Base-by-base conservation (phyloP, 176 grass and related monocot species). In the Cymbopogon citratus region DNA sequence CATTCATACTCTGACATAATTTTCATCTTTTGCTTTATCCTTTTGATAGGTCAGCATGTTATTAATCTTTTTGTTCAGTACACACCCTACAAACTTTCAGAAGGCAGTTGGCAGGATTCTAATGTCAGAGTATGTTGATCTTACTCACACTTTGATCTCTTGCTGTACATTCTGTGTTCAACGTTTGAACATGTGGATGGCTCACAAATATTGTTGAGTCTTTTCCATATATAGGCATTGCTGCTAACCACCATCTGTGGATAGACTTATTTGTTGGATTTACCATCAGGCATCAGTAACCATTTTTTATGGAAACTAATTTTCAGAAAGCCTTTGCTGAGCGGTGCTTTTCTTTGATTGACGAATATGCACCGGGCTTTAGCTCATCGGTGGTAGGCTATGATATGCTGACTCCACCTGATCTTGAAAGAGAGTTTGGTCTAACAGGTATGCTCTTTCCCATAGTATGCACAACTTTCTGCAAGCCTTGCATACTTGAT, bases 11-110 rank as follows among this genome's bases (percentile, higher is more conserved):
- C 44, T 82, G 66, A 86, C 12, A 76, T 27, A 8, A 26, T 48
- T 67, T 68, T 24, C 24, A 66, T 79, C 61, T 48, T 73, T 83
- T 43, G 5, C 44, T 69, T 74, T 85, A 25, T 85, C 78, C 41
- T 83, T 85, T 29, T 5, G 38, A 85, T 74, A 98, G 96, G 96
- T 83, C 96, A 95, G 80, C 92, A 98, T 85, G 96, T 95, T 64
- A 80, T 98, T 71, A 98, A 98, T 73, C 90, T 98, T 63, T 98
- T 98, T 71, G 77, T 98, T 87, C 96, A 98, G 63, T 98, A 98
- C 80, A 95, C 96, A 19, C 96, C 92, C 12, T 98, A 93, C 82
- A 91, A 90, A 79, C 90, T 95, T 71, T 80, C 82, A 39, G 84
- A 95, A 81, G 90, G 96, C 84, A 93, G 85, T 39, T 98, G 96